Evolutionary conservation across 164 flowering plant genomes (phyloP).

Genomic region (Pachysandra terminalis): DNA sequence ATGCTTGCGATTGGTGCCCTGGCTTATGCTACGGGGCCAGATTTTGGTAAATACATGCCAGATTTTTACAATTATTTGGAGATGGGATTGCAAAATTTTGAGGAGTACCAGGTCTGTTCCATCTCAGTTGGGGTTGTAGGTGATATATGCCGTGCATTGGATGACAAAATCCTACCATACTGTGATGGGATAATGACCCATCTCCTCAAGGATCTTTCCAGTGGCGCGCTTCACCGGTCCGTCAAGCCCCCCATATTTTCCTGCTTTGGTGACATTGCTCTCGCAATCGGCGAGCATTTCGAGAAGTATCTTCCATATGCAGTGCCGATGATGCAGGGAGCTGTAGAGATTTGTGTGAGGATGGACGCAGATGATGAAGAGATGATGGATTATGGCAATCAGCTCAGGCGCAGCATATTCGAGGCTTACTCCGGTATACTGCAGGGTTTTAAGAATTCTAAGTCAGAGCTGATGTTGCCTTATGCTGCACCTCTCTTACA

Average conservation of each 20-base stretch:
- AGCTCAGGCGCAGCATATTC: conserved; percentile 70
- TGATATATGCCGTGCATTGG: conserved; percentile 79
- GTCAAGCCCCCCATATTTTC: conserved; percentile 91
- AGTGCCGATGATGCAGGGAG: conserved; percentile 68
- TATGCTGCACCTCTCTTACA: conserved; percentile 70
- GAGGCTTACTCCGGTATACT: conserved; percentile 91
- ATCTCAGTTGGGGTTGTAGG: conserved; percentile 87
- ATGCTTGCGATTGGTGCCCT: conserved; percentile 91
- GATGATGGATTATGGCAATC: conserved; percentile 76
- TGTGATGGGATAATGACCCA: conserved; percentile 82
- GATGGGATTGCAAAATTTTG: conserved; percentile 83
- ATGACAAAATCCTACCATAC: conserved; percentile 62
- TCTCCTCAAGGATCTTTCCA: conserved; percentile 65
- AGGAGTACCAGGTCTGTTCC: conserved; percentile 84
- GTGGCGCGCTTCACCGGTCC: conserved; percentile 66
- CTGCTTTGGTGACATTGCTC: conserved; percentile 88
- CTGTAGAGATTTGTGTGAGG: conserved; percentile 65
- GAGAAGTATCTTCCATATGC: conserved; percentile 68
- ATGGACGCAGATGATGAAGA: conserved; percentile 66
- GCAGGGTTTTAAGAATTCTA: conserved; percentile 72
- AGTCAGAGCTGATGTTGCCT: conserved; percentile 71
- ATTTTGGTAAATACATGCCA: conserved; percentile 70
- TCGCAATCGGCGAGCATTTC: conserved; percentile 74
- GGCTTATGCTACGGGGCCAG: conserved; percentile 75
- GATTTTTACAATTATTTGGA: conserved; percentile 70